Base-by-base conservation (phyloP, 2,329 filamentous ascomycete species). In the Colletotrichum lini region DNA sequence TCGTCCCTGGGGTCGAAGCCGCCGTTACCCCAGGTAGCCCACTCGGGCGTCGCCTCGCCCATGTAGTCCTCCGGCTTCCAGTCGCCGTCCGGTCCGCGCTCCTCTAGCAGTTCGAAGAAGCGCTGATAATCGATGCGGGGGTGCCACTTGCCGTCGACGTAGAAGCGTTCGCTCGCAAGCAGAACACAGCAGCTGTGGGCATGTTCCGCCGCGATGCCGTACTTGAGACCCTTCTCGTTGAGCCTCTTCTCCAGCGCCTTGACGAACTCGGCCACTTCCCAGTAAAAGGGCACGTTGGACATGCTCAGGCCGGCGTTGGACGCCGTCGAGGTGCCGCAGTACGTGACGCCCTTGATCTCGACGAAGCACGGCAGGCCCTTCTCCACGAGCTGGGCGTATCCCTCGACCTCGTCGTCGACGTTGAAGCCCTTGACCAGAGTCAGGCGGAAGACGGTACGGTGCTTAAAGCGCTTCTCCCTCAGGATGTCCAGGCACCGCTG, bases 371-470 rank as follows among this genome's bases (percentile, higher is more conserved):
- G 96, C 26, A 98, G 86, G 0, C 93, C 95, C 74, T 91, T 91
- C 78, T 95, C 93, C 21, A 98, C 93, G 1, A 98, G 90, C 77
- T 94, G 91, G 0, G 96, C 96, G 78, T 99, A 98, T 5, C 96
- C 96, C 74, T 92, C 89, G 7, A 92, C 94, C 81, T 98, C 96
- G 76, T 98, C 95, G 30, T 98, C 96, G 74, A 98, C 91, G 80
- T 99, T 98, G 88, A 99, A 98, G 3, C 95, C 96, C 84, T 98
- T 98, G 79, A 98, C 96, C 2, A 99, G 91, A 0, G 96, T 98
- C 4, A 98, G 88, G 2, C 96, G 91, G 86, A 97, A 98, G 4
- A 98, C 96, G 7, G 96, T 98, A 65, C 96, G 92, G 80, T 98
- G 96, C 65, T 91, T 88, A 84, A 94, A 92, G 50, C 96, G 90